These are phyloP conservation scores for Ustilago vetiveriae DNA, from an alignment of 1,284 basidiomycete genomes.

Conservation along the genomic window DNA sequence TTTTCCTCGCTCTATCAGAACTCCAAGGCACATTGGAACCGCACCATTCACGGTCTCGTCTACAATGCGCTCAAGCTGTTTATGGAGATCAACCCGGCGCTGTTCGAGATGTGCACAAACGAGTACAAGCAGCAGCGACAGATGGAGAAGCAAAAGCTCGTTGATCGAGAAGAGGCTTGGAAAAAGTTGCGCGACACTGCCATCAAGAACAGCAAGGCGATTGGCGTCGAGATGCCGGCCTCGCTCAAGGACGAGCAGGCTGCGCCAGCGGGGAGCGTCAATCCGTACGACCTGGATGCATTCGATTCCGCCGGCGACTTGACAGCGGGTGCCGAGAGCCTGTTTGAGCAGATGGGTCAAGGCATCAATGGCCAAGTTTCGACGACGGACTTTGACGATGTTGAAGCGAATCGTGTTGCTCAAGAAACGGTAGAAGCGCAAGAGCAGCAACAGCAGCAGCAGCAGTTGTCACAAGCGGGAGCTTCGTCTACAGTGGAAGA, in stretches of 20 bases:
- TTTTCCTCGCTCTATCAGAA: conserved; percentile 98
- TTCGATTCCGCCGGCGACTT: conserved; percentile 48
- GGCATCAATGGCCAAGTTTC: conserved; percentile 54
- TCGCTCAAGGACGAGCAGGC: conserved; percentile 53
- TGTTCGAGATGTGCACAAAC: conserved; percentile 92
- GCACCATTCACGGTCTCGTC: conserved; percentile 98
- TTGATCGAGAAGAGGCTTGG: conserved; percentile 63
- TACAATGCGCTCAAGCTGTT: conserved; percentile 98
- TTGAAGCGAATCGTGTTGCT: conserved; percentile 41
- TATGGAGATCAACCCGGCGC: conserved; percentile 97
- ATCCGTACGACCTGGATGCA: conserved; percentile 48
- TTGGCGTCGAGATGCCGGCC: conserved; percentile 53
- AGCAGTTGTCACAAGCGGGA: too few relatives aligned
- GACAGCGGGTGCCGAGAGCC: conserved; percentile 34
- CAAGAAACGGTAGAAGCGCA: conserved; percentile 36
- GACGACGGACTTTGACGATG: conserved; percentile 62
- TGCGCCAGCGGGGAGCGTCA: conserved; percentile 50
- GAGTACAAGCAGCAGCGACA: conserved; percentile 87
- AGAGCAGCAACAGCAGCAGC: conserved; percentile 30
- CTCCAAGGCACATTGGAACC: conserved; percentile 97
- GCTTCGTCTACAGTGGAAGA: conserved; percentile 28
- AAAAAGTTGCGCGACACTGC: conserved; percentile 57
- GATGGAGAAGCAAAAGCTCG: conserved; percentile 58
- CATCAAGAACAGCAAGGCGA: conserved; percentile 55
- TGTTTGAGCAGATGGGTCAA: conserved; percentile 36